A percentile compares a stretch with the other conserved stretches of the same genome.
phyloP scores from a whole-genome alignment of 202 grass and related monocot species.

The Saccharum hybrid region DNA sequence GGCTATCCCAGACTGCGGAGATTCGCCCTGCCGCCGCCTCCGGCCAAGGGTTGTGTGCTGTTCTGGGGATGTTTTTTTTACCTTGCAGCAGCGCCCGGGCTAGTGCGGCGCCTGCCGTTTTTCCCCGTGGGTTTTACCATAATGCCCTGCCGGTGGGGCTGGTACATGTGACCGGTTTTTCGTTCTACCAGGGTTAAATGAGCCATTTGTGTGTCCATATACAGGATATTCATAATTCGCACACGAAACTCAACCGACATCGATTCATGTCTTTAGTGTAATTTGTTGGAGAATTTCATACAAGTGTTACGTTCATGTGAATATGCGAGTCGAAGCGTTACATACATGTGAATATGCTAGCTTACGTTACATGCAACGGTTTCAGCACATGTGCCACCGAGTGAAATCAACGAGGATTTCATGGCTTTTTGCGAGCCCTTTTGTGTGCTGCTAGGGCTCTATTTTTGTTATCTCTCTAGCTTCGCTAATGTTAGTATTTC shows the following conservation, averaged over 20 bases:
- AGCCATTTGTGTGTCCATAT: neutral
- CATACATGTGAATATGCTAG: neutral
- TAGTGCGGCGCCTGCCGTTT: neutral
- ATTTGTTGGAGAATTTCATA: no score
- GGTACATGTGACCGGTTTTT: neutral
- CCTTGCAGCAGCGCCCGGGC: conserved; percentile 25
- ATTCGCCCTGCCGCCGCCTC: conserved; percentile 64
- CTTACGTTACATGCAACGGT: neutral
- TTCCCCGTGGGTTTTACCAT: neutral
- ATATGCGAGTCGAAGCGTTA: neutral
- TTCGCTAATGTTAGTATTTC: neutral
- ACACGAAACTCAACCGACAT: neutral
- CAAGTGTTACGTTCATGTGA: no score
- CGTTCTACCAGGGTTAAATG: neutral
- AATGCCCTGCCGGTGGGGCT: neutral
- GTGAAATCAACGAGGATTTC: no score
- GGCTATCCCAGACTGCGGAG: conserved; percentile 47
- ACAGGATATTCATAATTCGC: neutral
- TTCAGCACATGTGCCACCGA: neutral
- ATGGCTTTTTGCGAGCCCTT: no score
- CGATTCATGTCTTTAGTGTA: no score
- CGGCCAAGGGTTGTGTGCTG: conserved; percentile 44
- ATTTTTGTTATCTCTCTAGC: neutral
- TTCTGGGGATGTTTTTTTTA: conserved; percentile 20
- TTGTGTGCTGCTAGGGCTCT: no score